Base-by-base conservation (phyloP, 2,329 filamentous ascomycete species). In the Aotearoamyces nothofagi region DNA sequence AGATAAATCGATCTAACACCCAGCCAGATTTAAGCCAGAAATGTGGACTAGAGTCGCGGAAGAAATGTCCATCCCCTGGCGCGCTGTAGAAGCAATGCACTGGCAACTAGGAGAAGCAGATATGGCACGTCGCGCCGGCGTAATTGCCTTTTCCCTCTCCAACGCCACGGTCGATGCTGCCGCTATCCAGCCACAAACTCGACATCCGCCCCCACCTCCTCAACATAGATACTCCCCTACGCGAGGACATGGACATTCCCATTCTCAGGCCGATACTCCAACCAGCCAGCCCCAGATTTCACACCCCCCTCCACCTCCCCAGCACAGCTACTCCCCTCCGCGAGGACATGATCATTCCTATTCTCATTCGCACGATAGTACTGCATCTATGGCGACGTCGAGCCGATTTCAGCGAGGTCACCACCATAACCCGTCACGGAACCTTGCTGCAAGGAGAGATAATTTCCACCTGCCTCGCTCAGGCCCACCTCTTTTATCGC, bases 31-130 rank as follows among this genome's bases (percentile, higher is more conserved):
- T 62, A 94, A 94, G 55, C 73, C 81, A 38, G 84, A 96, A 49
- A 96, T 96, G 83, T 98, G 87, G 87, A 75, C 81, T 35, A 90
- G 87, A 47, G 23, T 96, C 13, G 84, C 86, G 23, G 83, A 90
- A 51, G 87, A 96, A 54, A 87, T 98, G 76, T 76, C 75, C 16
- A 77, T 94, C 33, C 90, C 87, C 19, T 96, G 87, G 87, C 70
- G 90, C 46, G 84, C 90, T 11, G 87, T 82, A 26, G 87, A 98
- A 56, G 86, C 83, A 4, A 94, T 94, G 86, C 90, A 96, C 55
- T 98, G 90, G 87, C 80, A 92, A 47, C 64, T 98, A 31, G 87
- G 87, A 37, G 83, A 93, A 51, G 63, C 75, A 42, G 90, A 96
- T 44, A 96, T 98, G 83, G 86, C 86, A 26, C 71, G 79, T 36